Percentiles rank a stretch among this genome's conserved stretches.
These are phyloP conservation scores for Alloteropsis semialata DNA, from an alignment of 176 grass and related monocot genomes.

Conservation along the genomic window DNA sequence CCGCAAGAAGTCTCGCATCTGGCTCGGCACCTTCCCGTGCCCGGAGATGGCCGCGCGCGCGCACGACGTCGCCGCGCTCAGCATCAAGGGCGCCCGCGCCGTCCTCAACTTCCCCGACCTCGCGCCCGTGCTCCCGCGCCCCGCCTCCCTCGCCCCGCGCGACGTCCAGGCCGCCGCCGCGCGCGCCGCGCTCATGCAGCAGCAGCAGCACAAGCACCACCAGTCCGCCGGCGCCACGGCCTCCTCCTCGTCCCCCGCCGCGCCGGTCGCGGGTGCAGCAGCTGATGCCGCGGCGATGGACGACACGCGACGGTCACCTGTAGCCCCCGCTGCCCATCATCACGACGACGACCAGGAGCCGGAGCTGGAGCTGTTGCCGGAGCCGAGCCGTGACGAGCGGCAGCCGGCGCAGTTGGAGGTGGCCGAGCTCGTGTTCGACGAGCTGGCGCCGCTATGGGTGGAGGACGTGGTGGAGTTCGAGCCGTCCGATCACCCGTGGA, in stretches of 20 bases:
- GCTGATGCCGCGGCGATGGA: not conserved
- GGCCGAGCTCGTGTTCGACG: slow-evolving; percentile 56
- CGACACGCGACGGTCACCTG: not conserved
- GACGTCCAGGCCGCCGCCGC: slow-evolving; percentile 92
- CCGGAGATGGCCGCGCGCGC: slow-evolving; percentile 95
- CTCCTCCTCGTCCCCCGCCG: not conserved
- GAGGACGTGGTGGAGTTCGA: slow-evolving; percentile 42
- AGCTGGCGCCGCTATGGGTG: slow-evolving; percentile 56
- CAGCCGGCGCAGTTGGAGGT: not conserved
- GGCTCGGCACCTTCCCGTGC: slow-evolving; percentile 81
- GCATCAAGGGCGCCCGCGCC: slow-evolving; percentile 74
- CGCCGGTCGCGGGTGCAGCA: not conserved
- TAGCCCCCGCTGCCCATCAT: not conserved
- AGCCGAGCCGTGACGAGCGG: not conserved
- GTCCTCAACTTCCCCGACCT: slow-evolving; percentile 93
- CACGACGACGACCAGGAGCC: not conserved
- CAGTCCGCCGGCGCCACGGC: not conserved
- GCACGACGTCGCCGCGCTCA: slow-evolving; percentile 79
- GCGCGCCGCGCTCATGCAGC: slow-evolving; percentile 58
- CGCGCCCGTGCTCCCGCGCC: slow-evolving; percentile 47
- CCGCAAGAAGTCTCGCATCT: slow-evolving; percentile 97
- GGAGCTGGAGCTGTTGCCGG: not conserved
- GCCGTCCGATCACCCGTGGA: slow-evolving; percentile 40
- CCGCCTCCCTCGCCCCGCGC: slow-evolving; percentile 49
- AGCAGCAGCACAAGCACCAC: not conserved